Evolutionary conservation across 2,329 filamentous ascomycete genomes (phyloP), one percentile per base, ranked within the genome.

Genomic region (Sporothrix schenckii): DNA sequence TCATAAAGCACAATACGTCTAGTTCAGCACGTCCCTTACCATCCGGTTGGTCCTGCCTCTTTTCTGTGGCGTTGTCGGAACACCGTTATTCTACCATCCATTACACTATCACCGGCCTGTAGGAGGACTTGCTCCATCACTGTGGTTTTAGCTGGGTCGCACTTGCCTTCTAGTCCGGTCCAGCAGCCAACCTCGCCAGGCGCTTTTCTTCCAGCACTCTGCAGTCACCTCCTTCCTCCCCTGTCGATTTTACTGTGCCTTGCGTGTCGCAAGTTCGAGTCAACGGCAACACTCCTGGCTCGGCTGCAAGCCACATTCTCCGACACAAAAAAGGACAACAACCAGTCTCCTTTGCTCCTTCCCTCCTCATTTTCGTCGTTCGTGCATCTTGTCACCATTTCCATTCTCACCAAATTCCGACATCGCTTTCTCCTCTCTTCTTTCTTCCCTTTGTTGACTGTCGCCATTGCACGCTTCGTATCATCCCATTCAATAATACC

Each of bases 151-250:
- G n/a, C 60, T 49, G 60, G 47, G 65, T 41, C 30, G 52, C 21
- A 27, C 66, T 56, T 68, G 66, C 66, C 66, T 56, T 47, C 39
- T 68, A 53, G 65, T 53, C 50, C 65, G 50, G 65, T 34, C 56
- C 61, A 65, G 61, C 61, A 65, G 24, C 61, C 61, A 50, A 10
- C 19, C 56, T 60, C 56, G 34, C 16, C 56, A 56, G 53, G 53
- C 27, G 30, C 21, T 27, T 13, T 30, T 21, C 52, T 27, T 13
- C 52, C 16, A 21, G 30, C 30, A 34, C 10, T 34, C 27, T 34
- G 34, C n/a, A 44, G 34, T 41, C n/a, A n/a, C n/a, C 19, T n/a
- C 56, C 56, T 41, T 21, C 56, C 30, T 14, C 14, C 27, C 53
- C 53, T 60, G 19, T 14, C 19, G 34, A 60, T 60, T 60, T 30